These are phyloP conservation scores for Phaeosphaeriaceae sp. DNA, from an alignment of 2,329 filamentous ascomycete species.

Conservation along the genomic window DNA sequence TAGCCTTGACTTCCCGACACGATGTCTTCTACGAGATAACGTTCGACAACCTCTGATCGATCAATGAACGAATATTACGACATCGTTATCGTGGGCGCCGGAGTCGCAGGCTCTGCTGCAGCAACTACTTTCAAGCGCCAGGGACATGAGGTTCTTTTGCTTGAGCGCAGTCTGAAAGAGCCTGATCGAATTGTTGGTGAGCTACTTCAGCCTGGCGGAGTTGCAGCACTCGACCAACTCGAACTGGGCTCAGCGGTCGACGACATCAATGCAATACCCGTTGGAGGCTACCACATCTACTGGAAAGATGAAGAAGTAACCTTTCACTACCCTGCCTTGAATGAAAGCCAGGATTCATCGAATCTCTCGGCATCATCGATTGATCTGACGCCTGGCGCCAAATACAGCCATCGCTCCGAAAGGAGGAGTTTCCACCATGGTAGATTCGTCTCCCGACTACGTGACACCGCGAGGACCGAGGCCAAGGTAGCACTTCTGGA, in stretches of 20 bases:
- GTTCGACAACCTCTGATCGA: too few species aligned
- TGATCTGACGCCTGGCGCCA: not conserved
- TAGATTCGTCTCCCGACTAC: constrained; percentile 81
- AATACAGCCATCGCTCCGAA: constrained; percentile 47
- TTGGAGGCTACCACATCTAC: constrained; percentile 85
- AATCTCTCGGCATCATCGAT: not conserved
- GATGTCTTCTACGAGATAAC: too few species aligned
- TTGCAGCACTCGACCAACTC: constrained; percentile 76
- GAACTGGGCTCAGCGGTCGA: constrained; percentile 82
- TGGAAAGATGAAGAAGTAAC: constrained; percentile 58
- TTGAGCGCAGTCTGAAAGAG: constrained; percentile 86
- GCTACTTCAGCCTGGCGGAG: constrained; percentile 86
- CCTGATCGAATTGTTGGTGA: constrained; percentile 95
- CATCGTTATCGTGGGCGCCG: not conserved
- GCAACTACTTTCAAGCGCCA: constrained; percentile 54
- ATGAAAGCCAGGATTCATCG: not conserved
- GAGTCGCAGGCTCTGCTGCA: not conserved
- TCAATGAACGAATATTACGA: not conserved
- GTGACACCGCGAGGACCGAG: constrained; percentile 74
- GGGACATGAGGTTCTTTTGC: constrained; percentile 83
- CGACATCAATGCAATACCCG: constrained; percentile 80
- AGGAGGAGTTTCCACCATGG: constrained; percentile 91
- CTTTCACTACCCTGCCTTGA: constrained; percentile 20
- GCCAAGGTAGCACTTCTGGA: constrained; percentile 88
- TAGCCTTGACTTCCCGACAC: too few species aligned